phyloP scores from a whole-genome alignment of 495 filamentous ascomycete genomes.

The Paragyromitra xinjiangensis region DNA sequence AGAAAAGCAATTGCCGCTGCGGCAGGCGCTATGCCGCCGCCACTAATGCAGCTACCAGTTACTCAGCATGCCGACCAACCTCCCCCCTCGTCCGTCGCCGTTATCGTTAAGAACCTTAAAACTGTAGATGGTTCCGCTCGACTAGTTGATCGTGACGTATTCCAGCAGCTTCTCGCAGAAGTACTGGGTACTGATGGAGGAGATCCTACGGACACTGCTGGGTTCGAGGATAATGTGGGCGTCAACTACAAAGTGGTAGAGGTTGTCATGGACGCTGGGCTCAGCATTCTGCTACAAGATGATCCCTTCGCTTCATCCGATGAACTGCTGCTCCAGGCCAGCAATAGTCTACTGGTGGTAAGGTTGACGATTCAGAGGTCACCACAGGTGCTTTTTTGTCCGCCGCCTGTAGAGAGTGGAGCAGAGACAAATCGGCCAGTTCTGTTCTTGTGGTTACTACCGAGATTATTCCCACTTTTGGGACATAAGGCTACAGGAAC shows the following conservation, averaged over 20 bases:
- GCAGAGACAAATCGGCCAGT: slow-evolving; percentile 67
- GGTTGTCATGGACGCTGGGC: slow-evolving; percentile 80
- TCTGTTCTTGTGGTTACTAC: slow-evolving; percentile 81
- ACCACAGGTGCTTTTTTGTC: slow-evolving; percentile 72
- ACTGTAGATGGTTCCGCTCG: slow-evolving; percentile 56
- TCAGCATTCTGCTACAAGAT: slow-evolving; percentile 70
- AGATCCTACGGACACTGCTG: slow-evolving; percentile 58
- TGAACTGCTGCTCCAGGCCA: slow-evolving; percentile 67
- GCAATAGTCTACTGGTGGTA: slow-evolving; percentile 76
- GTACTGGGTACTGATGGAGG: slow-evolving; percentile 64
- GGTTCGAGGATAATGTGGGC: slow-evolving; percentile 71
- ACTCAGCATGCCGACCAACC: slow-evolving; percentile 44
- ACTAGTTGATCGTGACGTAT: slow-evolving; percentile 64
- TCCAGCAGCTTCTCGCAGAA: slow-evolving; percentile 72
- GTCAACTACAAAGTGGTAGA: slow-evolving; percentile 84
- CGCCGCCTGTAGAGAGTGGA: slow-evolving; percentile 58
- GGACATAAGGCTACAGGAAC: slow-evolving; percentile 58
- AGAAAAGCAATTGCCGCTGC: slow-evolving; percentile 58
- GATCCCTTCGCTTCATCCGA: slow-evolving; percentile 68
- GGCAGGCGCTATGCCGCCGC: slow-evolving; percentile 50
- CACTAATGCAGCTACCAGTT: slow-evolving; percentile 27
- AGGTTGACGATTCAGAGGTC: slow-evolving; percentile 75
- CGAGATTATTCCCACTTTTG: slow-evolving; percentile 68
- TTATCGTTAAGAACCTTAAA: slow-evolving; percentile 63
- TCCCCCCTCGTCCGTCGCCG: slow-evolving; percentile 65